These are phyloP conservation scores for Glycine latifolia DNA, from an alignment of 306 rosid species.

Conservation along the genomic window DNA sequence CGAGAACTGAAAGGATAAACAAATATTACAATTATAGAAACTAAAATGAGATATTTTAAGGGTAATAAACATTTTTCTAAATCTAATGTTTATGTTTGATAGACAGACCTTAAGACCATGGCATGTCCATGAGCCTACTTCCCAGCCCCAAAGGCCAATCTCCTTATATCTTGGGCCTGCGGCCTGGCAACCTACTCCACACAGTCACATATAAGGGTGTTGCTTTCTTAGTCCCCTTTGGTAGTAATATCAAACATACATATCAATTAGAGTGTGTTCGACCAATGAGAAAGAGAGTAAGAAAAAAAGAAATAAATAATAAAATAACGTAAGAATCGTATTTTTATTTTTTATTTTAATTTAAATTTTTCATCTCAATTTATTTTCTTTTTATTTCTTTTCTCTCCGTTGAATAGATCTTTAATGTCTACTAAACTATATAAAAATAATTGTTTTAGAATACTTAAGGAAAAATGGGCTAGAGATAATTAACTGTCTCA, in stretches of 20 bases:
- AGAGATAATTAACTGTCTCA: neutral
- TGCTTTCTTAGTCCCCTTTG: neutral
- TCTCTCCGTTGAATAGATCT: too few species aligned
- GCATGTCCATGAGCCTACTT: neutral
- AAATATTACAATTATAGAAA: too few species aligned
- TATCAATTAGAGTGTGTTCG: neutral
- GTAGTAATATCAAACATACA: neutral
- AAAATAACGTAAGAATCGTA: too few species aligned
- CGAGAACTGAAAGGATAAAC: too few species aligned
- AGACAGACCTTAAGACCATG: neutral
- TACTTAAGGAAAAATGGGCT: neutral
- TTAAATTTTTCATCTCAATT: too few species aligned
- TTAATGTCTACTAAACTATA: neutral
- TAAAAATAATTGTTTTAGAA: neutral
- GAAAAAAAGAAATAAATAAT: too few species aligned
- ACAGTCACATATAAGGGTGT: neutral
- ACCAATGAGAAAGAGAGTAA: too few species aligned
- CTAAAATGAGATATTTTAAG: too few species aligned
- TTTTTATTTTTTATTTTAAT: too few species aligned
- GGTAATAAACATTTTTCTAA: too few species aligned
- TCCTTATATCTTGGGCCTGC: neutral
- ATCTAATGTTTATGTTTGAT: neutral
- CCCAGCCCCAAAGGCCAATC: neutral
- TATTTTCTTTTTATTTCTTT: too few species aligned
- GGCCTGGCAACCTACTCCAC: neutral